Evolutionary conservation across 495 filamentous ascomycete genomes (phyloP).

Genomic region (Aspergillus ostianus): DNA sequence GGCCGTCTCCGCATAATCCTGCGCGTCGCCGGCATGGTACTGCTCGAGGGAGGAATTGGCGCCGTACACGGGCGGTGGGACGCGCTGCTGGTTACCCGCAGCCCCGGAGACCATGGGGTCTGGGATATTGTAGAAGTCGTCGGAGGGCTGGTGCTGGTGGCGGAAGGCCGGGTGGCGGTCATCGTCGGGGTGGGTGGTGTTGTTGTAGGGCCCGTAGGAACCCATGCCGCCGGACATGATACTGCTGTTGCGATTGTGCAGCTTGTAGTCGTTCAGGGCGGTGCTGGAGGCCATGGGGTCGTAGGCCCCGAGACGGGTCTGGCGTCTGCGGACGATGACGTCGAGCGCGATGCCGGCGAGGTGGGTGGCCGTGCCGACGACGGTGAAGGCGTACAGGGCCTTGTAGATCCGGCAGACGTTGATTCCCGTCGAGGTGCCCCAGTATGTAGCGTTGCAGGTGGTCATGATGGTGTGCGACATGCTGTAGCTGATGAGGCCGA

Average conservation of each 20-base stretch:
- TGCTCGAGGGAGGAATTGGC: constrained; percentile 16
- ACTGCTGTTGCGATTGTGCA: constrained; percentile 29
- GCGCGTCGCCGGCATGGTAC: constrained; percentile 28
- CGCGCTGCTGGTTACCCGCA: not conserved
- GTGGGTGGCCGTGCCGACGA: constrained; percentile 47
- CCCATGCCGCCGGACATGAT: constrained; percentile 14
- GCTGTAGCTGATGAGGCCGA: constrained; percentile 57
- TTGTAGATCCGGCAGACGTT: constrained; percentile 65
- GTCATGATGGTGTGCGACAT: constrained; percentile 56
- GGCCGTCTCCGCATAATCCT: constrained; percentile 30
- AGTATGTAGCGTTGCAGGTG: constrained; percentile 52
- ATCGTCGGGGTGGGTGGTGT: constrained; percentile 4
- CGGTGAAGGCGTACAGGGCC: constrained; percentile 61
- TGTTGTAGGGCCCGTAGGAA: constrained; percentile 9
- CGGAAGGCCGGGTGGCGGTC: constrained; percentile 12
- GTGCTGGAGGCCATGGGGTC: constrained; percentile 32
- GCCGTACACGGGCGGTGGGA: constrained; percentile 16
- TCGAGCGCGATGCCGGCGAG: constrained; percentile 52
- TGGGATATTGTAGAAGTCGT: constrained; percentile 13
- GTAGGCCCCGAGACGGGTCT: constrained; percentile 49
- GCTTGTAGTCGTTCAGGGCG: constrained; percentile 32
- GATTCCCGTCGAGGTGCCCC: constrained; percentile 56
- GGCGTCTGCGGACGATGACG: constrained; percentile 42
- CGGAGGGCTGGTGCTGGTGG: constrained; percentile 9
- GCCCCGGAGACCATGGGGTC: constrained; percentile 4